phyloP scores from a whole-genome alignment of 2,329 filamentous ascomycete genomes.

The Fusarium papillatum region DNA sequence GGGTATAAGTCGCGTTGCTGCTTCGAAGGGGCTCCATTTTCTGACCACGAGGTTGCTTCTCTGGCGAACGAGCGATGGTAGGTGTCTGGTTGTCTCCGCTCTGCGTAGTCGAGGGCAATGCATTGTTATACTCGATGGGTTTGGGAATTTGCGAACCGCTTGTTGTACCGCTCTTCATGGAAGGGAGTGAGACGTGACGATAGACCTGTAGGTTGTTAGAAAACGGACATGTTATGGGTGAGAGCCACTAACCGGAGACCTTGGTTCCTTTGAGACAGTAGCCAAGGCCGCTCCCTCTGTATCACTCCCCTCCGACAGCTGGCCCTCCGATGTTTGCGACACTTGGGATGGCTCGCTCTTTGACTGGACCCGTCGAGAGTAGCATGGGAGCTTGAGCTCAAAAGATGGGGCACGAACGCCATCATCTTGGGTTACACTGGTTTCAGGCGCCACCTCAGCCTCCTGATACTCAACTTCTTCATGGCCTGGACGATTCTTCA shows the following conservation, averaged over 20 bases:
- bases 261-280: slow-evolving; percentile 17
- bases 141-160: slow-evolving; percentile 44
- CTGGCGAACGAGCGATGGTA: background rate
- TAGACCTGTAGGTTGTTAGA: slow-evolving; percentile 27
- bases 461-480: slow-evolving; percentile 31
- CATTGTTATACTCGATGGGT: slow-evolving; percentile 28
- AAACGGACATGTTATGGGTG: background rate
- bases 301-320: slow-evolving; percentile 29
- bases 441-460: slow-evolving; percentile 37
- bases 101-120: slow-evolving; percentile 1
- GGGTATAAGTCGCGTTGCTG: background rate
- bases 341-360: slow-evolving; percentile 59
- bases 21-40: background rate
- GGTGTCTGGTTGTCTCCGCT: background rate
- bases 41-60: background rate
- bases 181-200: slow-evolving; percentile 46
- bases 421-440: slow-evolving; percentile 23
- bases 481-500: slow-evolving; percentile 24
- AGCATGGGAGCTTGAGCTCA: slow-evolving; percentile 51
- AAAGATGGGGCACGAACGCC: slow-evolving; percentile 29
- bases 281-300: slow-evolving; percentile 8
- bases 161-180: slow-evolving; percentile 18
- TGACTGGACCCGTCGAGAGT: slow-evolving; percentile 61
- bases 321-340: slow-evolving; percentile 38
- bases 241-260: slow-evolving; percentile 16